A percentile compares a stretch with the other conserved stretches of the same genome.
phyloP scores from a whole-genome alignment of 2,329 filamentous ascomycete genomes.

The Cordyceps javanica region DNA sequence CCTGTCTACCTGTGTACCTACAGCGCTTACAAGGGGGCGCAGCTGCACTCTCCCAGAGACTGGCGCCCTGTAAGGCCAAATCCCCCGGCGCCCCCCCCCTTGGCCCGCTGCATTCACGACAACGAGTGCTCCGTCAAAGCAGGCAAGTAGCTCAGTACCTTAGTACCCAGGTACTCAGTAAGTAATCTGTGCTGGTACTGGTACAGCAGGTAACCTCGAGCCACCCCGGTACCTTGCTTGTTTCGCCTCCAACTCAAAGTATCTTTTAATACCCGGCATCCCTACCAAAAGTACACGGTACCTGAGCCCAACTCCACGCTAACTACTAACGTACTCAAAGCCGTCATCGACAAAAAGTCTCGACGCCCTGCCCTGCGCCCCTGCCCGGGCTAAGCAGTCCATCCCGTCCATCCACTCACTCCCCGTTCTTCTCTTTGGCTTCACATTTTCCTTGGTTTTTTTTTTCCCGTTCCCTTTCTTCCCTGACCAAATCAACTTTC shows the following conservation, averaged over 20 bases:
- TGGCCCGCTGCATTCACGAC: neutral
- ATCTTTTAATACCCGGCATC: too few species aligned
- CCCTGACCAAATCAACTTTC: neutral
- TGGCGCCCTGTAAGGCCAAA: neutral
- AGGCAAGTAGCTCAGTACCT: too few species aligned
- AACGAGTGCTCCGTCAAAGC: too few species aligned
- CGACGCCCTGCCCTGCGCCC: neutral
- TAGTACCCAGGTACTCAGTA: too few species aligned
- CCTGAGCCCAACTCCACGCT: neutral
- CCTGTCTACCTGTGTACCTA: too few species aligned
- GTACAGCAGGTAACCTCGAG: too few species aligned
- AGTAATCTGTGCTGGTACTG: too few species aligned
- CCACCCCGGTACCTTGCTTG: neutral
- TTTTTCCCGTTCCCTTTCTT: neutral
- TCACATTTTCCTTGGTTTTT: neutral
- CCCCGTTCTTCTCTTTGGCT: neutral
- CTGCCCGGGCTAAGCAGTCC: too few species aligned
- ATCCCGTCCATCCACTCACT: neutral
- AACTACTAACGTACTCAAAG: neutral
- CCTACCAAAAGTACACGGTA: neutral
- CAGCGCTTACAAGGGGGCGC: neutral
- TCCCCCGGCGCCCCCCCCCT: neutral
- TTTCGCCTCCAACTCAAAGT: neutral
- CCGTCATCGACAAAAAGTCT: constrained; percentile 5
- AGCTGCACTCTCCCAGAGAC: neutral